Base-by-base conservation (phyloP, 768 basidiomycete genomes). In the Tulasnella sp. region DNA sequence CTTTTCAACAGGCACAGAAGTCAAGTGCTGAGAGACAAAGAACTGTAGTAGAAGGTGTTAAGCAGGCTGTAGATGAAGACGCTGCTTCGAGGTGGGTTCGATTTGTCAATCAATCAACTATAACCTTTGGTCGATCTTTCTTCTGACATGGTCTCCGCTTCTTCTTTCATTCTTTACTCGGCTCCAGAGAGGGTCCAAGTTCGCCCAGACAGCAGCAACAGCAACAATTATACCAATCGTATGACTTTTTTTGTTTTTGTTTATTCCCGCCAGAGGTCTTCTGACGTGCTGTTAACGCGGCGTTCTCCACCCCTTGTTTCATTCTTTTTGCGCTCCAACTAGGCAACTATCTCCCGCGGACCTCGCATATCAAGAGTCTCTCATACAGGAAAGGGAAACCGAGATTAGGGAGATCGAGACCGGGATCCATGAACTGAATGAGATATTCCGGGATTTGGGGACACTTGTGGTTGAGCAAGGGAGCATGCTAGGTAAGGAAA, bases 351-450 rank as follows among this genome's bases (percentile, higher is more conserved):
- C 85, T 1, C 85, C 87, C 0, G 83, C 86, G 54, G 93, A 96
- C 65, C 75, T 98, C 20, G 88, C 88, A 12, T 92, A 92, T 63
- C 95, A 98, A 64, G 93, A 99, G 63, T 86, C 88, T 8, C 69
- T 98, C 32, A 90, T 95, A 47, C 81, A 83, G 45, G 95, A 99
- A 62, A 83, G 95, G 15, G 93, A 99, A 64, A 73, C 72, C 0
- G 95, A 98, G 61, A 98, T 98, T 48, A 78, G 85, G 45, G 91
- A 96, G 62, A 99, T 99, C 45, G 95, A 99, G 66, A 81, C 78
- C 5, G 93, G 95, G 5, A 96, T 99, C 49, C 89, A 93, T 60
- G 93, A 99, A 65, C 67, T 99, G 40, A 77, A 86, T 24, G 89
- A 96, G 66, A 96, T 99, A 61, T 98, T 99, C 73, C 78, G 86